Percentiles rank a stretch among this genome's conserved stretches.
phyloP scores from a whole-genome alignment of 768 basidiomycete genomes.

The Butyriboletus loyo region DNA sequence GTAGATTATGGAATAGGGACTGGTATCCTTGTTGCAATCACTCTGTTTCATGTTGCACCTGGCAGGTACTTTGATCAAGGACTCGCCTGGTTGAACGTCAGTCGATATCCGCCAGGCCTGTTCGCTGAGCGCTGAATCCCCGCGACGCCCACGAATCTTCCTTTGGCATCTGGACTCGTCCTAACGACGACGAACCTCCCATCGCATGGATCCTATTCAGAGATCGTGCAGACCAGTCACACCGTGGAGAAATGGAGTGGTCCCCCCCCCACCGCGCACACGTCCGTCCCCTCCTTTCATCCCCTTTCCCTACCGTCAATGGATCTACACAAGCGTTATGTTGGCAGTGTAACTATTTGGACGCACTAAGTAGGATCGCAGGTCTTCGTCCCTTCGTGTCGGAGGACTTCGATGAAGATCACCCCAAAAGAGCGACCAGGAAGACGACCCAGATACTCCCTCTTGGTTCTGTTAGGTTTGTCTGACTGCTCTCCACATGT shows the following conservation, averaged over 20 bases:
- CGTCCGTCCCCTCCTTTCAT: background rate
- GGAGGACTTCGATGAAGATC: background rate
- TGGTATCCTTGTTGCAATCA: slow-evolving; percentile 18
- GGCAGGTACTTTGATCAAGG: too few relatives aligned
- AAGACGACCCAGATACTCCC: slow-evolving; percentile 1
- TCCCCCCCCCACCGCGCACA: too few relatives aligned
- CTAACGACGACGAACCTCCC: background rate
- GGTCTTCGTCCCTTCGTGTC: background rate
- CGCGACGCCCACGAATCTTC: background rate
- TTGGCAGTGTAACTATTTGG: background rate
- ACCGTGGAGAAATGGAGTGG: background rate
- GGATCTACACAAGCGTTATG: background rate
- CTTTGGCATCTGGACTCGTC: background rate
- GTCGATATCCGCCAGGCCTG: background rate
- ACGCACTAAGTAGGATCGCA: background rate
- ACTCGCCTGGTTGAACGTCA: background rate
- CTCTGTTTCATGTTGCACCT: background rate
- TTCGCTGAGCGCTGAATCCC: background rate
- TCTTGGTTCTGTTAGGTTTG: background rate
- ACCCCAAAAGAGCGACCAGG: background rate
- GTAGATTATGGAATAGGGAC: slow-evolving; percentile 22
- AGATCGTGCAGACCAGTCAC: slow-evolving; percentile 6
- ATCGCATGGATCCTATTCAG: background rate
- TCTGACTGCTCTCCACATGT: slow-evolving; percentile 9
- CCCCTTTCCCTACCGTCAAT: background rate